Evolutionary conservation across 2,329 filamentous ascomycete species (phyloP), one percentile per base, ranked within the genome.

Genomic region (Beauveria caledonica): DNA sequence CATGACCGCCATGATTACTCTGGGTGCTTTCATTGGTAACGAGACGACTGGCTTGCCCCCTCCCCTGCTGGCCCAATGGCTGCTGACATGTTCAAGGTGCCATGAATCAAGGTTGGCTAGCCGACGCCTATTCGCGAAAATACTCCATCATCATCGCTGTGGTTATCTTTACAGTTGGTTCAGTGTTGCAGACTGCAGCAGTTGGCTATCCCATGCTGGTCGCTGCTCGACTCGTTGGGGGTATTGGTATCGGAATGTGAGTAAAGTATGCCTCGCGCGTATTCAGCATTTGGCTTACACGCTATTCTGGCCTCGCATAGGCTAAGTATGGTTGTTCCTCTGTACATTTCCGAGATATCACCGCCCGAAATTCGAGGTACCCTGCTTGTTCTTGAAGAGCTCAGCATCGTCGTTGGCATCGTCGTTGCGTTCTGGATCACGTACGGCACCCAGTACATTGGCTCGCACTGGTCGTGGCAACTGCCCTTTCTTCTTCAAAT

Each of bases 341-440:
- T 76, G 3, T 74, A 74, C 64, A 82, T 76, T 62, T 73, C 75
- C 46, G 78, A 80, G 63, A 74, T 80, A 8, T 76, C 78, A 0
- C 77, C 78, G 1, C 76, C 78, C 1, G 76, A 78, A 33, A 73
- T 80, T 3, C 77, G 78, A 5, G 78, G 78, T 5, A 73, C 74
- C 0, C 68, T 80, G 2, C 73, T 80, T 0, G 76, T 76, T 0
- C 70, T 75, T 2, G 76, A 78, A 58, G 69, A 73, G 48, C 63
- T 78, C 3, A 67, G 66, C 29, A 68, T 72, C 52, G 67, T 70
- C 7, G 62, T 68, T 29, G 69, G 69, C 49, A 71, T 72, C 23
- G 67, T 71, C 23, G 48, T 70, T 1, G 66, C 70, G 0, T 72
- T 72, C 48, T 71, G 66, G 64, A 70, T 72, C 48, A 71, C 69